Evolutionary conservation across 1,139 yeast species (phyloP).

Genomic region (Protomyces inundatus): DNA sequence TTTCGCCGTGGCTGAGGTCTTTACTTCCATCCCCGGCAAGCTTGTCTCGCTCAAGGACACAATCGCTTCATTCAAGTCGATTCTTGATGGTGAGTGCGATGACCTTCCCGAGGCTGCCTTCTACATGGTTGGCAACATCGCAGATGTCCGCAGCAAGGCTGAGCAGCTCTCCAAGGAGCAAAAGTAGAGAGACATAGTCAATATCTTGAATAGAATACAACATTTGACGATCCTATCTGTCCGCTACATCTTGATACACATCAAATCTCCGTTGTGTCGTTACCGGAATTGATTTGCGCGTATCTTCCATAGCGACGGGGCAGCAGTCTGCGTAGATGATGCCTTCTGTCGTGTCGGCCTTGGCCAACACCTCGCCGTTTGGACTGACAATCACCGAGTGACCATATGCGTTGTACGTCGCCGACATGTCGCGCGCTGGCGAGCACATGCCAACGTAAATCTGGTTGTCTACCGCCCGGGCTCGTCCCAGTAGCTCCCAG

Average conservation of each 20-base stretch:
- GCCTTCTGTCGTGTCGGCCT: conserved; percentile 81
- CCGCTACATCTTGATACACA: conserved; percentile 65
- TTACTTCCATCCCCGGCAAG: conserved; percentile 99
- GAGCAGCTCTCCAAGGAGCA: conserved; percentile 16
- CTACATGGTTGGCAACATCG: conserved; percentile 99
- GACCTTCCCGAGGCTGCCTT: conserved; percentile 98
- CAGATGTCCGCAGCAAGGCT: conserved; percentile 74
- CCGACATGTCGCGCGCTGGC: conserved; percentile 72
- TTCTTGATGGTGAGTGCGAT: conserved; percentile 97
- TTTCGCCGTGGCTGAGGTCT: conserved; percentile 98
- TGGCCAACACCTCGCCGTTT: conserved; percentile 68
- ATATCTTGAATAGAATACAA: background rate
- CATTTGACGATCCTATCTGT: background rate
- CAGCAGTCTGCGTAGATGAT: conserved; percentile 75
- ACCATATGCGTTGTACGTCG: conserved; percentile 85
- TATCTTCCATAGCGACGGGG: conserved; percentile 54
- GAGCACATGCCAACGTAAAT: conserved; percentile 73
- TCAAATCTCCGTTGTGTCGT: conserved; percentile 78
- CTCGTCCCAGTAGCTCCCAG: conserved; percentile 74
- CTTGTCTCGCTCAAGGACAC: conserved; percentile 96
- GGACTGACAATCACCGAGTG: conserved; percentile 88
- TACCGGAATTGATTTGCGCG: conserved; percentile 72
- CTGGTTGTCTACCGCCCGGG: conserved; percentile 88
- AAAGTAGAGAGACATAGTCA: background rate
- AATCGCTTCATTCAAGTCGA: conserved; percentile 89